Evolutionary conservation across 148 eudicot species (phyloP), one percentile per base, ranked within the genome.

Genomic region (Vaccinium myrtillus): DNA sequence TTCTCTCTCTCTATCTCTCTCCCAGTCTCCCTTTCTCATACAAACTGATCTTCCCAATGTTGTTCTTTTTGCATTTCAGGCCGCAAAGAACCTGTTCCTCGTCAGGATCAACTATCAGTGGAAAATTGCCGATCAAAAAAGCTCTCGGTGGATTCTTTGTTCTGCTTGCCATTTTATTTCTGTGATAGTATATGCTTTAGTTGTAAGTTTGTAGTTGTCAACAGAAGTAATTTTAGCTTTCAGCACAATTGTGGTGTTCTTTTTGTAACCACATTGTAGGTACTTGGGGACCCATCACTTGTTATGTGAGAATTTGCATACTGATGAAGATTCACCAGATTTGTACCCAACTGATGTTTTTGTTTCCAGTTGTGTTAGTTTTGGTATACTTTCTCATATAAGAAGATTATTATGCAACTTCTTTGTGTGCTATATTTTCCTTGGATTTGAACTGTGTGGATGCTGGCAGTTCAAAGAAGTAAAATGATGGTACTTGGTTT

Each of bases 61-160:
- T 27, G 16, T 30, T 25, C 8, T 27, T 43, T 27, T 69, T 69
- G 74, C 43, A 13, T 30, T 69, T 69, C 74, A 69, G 74, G 74
- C 74, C 74, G 30, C 74, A 69, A 32, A 69, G 74, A 69, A 13
- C 74, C 74, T 69, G 74, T 69, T 12, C 39, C 25, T 27, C 74
- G 13, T 13, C 43, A 43, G 46, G 5, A 69, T 69, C 74, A 30
- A 27, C 74, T 12, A 39, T 30, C 18, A 5, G 74, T 12, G 39
- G 36, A 27, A 43, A 43, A 43, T 43, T 43, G 46, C 46, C 46
- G 46, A 43, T 43, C 46, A 43, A 43, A 43, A 43, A 43, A 43
- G 6, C 46, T 43, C 39, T 27, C 36, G 4, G 74, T 16, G 13
- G 74, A 69, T 69, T 69, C 74, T 69, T 39, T 12, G 30, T 30